phyloP scores from a whole-genome alignment of 352 stramenopile genomes.

The Globisporangium paroecandrum region DNA sequence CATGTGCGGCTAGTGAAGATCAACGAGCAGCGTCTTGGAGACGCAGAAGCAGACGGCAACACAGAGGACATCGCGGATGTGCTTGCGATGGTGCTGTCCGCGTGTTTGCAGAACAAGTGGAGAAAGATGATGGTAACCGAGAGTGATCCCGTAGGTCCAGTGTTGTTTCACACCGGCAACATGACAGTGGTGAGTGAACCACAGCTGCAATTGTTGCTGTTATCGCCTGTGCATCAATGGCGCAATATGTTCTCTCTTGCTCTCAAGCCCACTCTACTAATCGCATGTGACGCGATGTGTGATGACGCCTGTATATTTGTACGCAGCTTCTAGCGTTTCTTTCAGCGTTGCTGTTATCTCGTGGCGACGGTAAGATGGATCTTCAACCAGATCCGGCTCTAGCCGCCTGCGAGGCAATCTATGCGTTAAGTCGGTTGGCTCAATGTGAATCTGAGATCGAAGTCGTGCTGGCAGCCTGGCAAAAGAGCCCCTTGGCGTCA shows the following conservation, averaged over 20 bases:
- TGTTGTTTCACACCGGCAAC: background rate
- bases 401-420: constrained; percentile 1
- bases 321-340: constrained; percentile 9
- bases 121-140: background rate
- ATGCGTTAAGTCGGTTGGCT: background rate
- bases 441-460: background rate
- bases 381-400: constrained; percentile 1
- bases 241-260: background rate
- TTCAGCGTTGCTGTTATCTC: background rate
- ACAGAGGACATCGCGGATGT: constrained; percentile 13
- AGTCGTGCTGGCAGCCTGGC: background rate
- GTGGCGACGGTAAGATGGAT: background rate
- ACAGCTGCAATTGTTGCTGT: background rate
- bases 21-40: background rate
- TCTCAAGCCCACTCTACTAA: background rate
- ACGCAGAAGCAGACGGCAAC: background rate
- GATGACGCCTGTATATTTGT: background rate
- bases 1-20: background rate
- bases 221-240: background rate
- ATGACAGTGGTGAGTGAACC: constrained; percentile 1
- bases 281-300: background rate
- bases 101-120: background rate
- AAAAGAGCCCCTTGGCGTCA: background rate
- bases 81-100: constrained; percentile 7
- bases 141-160: background rate